Evolutionary conservation across 2,329 filamentous ascomycete genomes (phyloP).

Genomic region (Dothideomycetidae sp.): DNA sequence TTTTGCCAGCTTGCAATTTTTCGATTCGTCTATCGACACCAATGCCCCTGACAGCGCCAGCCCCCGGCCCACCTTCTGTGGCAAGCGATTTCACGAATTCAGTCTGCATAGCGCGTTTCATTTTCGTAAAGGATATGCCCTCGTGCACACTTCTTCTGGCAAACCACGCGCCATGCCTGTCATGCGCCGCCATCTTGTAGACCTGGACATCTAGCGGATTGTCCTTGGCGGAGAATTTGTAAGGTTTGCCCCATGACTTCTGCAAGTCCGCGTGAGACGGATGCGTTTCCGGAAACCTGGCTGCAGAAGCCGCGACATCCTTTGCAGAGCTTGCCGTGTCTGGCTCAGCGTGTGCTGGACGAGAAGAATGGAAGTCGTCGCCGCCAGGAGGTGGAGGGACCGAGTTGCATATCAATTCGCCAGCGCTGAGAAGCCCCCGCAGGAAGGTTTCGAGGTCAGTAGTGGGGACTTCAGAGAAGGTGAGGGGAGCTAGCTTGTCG

Average conservation of each 20-base stretch:
- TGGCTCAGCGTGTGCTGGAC: constrained; percentile 44
- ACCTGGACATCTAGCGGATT: constrained; percentile 65
- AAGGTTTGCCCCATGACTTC: constrained; percentile 72
- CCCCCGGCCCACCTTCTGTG: constrained; percentile 53
- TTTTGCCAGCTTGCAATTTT: constrained; percentile 41
- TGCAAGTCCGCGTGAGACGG: constrained; percentile 47
- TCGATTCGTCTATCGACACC: constrained; percentile 66
- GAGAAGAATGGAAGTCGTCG: constrained; percentile 30
- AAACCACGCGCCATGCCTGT: constrained; percentile 82
- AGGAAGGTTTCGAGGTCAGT: constrained; percentile 29
- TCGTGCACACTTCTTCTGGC: constrained; percentile 70
- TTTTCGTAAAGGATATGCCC: constrained; percentile 60
- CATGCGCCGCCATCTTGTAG: constrained; percentile 65
- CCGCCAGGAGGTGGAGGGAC: constrained; percentile 46
- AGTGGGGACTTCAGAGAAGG: constrained; percentile 32
- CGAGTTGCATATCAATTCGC: constrained; percentile 61
- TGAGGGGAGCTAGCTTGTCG: constrained; percentile 28
- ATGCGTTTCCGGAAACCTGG: constrained; percentile 35
- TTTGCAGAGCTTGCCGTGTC: constrained; percentile 36
- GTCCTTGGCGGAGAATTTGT: constrained; percentile 56
- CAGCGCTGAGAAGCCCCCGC: constrained; percentile 33
- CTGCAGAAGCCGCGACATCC: constrained; percentile 39
- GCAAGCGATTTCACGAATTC: constrained; percentile 72
- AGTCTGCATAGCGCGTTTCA: constrained; percentile 58
- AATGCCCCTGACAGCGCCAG: constrained; percentile 68